Base-by-base conservation (phyloP, 2,329 filamentous ascomycete species). In the Arachnopeziza araneosa region DNA sequence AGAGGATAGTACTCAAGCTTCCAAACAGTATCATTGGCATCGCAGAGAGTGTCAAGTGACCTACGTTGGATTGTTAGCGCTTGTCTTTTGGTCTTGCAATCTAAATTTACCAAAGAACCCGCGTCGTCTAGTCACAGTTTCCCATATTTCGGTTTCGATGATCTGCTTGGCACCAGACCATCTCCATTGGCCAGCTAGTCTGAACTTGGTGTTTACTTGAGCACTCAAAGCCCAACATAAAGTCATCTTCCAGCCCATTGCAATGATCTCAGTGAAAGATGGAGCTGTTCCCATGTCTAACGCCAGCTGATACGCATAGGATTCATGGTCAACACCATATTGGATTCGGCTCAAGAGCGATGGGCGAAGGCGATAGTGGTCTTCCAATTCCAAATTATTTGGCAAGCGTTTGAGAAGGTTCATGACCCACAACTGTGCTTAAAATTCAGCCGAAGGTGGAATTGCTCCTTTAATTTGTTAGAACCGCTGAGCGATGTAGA, bases 191-290 rank as follows among this genome's bases (percentile, higher is more conserved):
- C 65, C 65, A 48, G 76, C 67, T 2, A 81, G 65, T 5, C 78
- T 72, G 59, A 81, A 81, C 61, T 81, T 81, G 32, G 76, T 69
- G 58, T 79, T 80, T 65, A 81, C 78, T 67, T 80, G 79, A 30
- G 78, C 73, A 0, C 78, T 75, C 68, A 80, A 75, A 1, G 78
- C 78, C 79, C 79, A 81, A 0, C 74, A 75, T 57, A 74, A 75
- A 6, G 75, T 70, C 9, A 78, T 57, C 60, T 74, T 76, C 68
- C 67, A 76, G 50, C 66, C 66, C 17, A 56, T 53, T 12, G 63
- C 65, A 57, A 73, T 56, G 4, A 80, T 68, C 30, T 76, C 68
- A 0, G 62, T 60, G 17, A 76, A 68, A 0, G 67, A 73, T 0
- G 78, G 77, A 0, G 77, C 78, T 2, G 77, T 67, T 1, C 75